A percentile compares a stretch with the other conserved stretches of the same genome.
phyloP scores from a whole-genome alignment of 163 green algal genomes.

The Chlamydomonas reinhardtii region DNA sequence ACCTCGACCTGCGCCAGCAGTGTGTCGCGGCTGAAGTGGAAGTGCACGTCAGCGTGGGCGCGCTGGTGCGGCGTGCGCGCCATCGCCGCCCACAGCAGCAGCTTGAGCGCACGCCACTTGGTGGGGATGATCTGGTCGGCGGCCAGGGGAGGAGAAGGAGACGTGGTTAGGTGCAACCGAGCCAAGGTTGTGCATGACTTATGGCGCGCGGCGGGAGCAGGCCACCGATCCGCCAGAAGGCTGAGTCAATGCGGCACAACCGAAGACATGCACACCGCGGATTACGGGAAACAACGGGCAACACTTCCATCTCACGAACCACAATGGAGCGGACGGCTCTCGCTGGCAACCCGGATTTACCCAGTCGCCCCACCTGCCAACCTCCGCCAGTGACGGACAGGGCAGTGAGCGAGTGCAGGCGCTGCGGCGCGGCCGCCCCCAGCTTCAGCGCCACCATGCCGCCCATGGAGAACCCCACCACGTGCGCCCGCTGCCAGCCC shows the following conservation, averaged over 20 bases:
- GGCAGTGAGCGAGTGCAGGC: constrained; percentile 18
- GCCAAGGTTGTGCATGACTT: no score
- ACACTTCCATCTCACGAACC: no score
- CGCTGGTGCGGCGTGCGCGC: constrained; percentile 20
- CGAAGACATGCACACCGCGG: no score
- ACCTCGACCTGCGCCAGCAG: constrained; percentile 4
- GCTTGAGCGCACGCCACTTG: constrained; percentile 43
- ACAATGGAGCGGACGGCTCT: no score
- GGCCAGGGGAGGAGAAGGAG: no score
- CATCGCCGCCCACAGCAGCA: constrained; percentile 19
- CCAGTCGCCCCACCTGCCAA: constrained; percentile 30
- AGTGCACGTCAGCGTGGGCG: constrained; percentile 67
- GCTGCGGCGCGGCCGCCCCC: background rate
- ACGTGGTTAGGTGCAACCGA: no score
- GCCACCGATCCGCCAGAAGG: no score
- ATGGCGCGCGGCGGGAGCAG: background rate
- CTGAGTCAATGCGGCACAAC: no score
- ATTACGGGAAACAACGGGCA: no score
- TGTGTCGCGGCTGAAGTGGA: constrained; percentile 63
- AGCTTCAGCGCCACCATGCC: constrained; percentile 69
- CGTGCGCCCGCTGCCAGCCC: constrained; percentile 65
- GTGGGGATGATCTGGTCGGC: constrained; percentile 9
- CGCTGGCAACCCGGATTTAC: no score
- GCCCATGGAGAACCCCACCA: constrained; percentile 78
- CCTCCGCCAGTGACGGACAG: constrained; percentile 57